Evolutionary conservation across 2,329 filamentous ascomycete genomes (phyloP).

Genomic region (Stachybotrys elegans): DNA sequence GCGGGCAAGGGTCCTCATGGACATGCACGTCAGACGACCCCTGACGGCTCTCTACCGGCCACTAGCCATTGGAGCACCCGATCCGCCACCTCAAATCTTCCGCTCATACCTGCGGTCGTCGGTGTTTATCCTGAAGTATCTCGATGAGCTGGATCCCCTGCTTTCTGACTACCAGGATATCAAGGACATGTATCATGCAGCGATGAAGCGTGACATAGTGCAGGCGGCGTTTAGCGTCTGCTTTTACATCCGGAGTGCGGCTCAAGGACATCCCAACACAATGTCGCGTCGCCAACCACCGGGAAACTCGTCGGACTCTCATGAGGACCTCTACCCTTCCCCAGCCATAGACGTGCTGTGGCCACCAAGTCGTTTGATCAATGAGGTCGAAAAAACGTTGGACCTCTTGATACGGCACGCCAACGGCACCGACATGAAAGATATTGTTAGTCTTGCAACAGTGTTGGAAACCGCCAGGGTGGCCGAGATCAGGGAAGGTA

Average conservation of each 20-base stretch:
- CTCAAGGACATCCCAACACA: slow-evolving; percentile 23
- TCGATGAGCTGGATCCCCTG: slow-evolving; percentile 47
- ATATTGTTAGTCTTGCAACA: slow-evolving; percentile 42
- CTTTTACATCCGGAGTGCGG: slow-evolving; percentile 42
- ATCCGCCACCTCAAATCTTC: slow-evolving; percentile 46
- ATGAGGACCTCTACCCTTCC: slow-evolving; percentile 28
- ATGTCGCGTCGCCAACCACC: too few species aligned
- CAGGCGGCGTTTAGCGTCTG: slow-evolving; percentile 52
- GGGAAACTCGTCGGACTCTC: too few species aligned
- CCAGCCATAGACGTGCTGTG: slow-evolving; percentile 33
- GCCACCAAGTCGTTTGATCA: slow-evolving; percentile 34
- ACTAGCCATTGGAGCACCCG: slow-evolving; percentile 45
- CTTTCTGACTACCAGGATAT: slow-evolving; percentile 41
- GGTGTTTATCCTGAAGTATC: slow-evolving; percentile 49
- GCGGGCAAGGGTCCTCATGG: slow-evolving; percentile 45
- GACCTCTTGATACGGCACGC: slow-evolving; percentile 40
- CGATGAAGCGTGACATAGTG: slow-evolving; percentile 49
- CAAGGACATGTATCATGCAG: slow-evolving; percentile 47
- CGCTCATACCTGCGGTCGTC: slow-evolving; percentile 49
- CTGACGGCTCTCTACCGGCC: slow-evolving; percentile 50
- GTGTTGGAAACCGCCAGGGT: slow-evolving; percentile 41
- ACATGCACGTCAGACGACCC: slow-evolving; percentile 49
- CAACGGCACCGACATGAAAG: slow-evolving; percentile 44
- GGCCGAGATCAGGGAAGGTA: slow-evolving; percentile 34
- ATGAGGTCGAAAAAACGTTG: slow-evolving; percentile 41